phyloP scores from a whole-genome alignment of 129 eudicot genomes.

The Tagetes patula region DNA sequence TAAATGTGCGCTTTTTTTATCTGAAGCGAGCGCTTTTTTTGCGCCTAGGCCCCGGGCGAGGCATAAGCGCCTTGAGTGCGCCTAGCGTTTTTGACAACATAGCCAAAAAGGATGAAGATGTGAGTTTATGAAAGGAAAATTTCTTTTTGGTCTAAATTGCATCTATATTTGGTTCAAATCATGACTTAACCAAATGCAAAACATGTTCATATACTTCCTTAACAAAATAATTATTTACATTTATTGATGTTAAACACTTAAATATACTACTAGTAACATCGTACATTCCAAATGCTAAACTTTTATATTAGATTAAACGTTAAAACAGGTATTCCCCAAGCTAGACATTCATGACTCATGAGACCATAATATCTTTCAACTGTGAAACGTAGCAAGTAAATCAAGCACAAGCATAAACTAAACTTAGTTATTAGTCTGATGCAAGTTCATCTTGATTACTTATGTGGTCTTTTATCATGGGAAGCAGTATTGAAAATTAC shows the following conservation, averaged over 20 bases:
- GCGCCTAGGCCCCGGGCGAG: too few relatives aligned
- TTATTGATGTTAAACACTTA: neutral
- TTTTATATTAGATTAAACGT: neutral
- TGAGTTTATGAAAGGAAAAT: neutral
- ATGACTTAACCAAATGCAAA: constrained; percentile 8
- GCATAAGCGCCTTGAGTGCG: too few relatives aligned
- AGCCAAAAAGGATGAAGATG: neutral
- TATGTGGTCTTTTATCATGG: neutral
- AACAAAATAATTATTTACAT: neutral
- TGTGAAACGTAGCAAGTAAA: neutral
- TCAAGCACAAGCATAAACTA: too few relatives aligned
- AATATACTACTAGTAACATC: neutral
- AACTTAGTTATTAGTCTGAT: neutral
- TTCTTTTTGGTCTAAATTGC: neutral
- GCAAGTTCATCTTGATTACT: neutral
- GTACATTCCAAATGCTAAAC: neutral
- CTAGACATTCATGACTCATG: neutral
- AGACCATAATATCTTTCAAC: neutral
- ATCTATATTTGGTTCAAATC: neutral
- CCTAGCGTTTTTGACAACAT: too few relatives aligned
- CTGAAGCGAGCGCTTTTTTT: too few relatives aligned
- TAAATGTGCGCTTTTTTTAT: too few relatives aligned
- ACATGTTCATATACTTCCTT: neutral
- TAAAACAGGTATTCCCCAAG: neutral
- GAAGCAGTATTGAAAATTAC: constrained; percentile 2